Base-by-base conservation (phyloP, 345 rosid genomes). In the Citrus inodora region DNA sequence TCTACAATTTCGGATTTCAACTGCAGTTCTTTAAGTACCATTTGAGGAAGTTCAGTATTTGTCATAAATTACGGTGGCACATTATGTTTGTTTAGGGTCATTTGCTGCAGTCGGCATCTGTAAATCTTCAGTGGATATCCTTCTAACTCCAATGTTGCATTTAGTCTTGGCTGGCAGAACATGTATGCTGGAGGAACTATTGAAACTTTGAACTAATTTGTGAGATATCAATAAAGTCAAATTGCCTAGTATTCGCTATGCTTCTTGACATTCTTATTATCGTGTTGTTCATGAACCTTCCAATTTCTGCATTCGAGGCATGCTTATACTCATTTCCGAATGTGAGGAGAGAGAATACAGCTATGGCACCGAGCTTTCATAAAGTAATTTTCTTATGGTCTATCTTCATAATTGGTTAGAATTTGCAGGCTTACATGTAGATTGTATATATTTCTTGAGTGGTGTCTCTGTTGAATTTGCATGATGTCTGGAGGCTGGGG, bases 31-130 rank as follows among this genome's bases (percentile, higher is more conserved):
- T 22, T 79, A 37, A 67, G 74, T 78, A 42, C 65, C 68, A 72
- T 67, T 76, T 75, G 75, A 68, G 75, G 67, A 78, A 80, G 82
- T 78, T 79, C 42, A 78, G 66, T 82, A 64, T 51, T 80, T 78
- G 48, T 73, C 75, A 76, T 67, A 78, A 75, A 35, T 66, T 67
- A 21, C 76, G 76, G 77, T 63, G 78, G 77, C 56, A 71, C 73
- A 70, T 37, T 67, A 51, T 53, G 35, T 40, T 21, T 60, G 35
- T 42, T 28, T 58, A 71, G 77, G 81, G 72, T 78, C 75, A 33
- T 38, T 76, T 64, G 19, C 73, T 78, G 74, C 66, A 53, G 67
- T 42, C 71, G 17, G 32, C 33, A 66, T 71, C 58, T 30, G 71
- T 71, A 75, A 13, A 55, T 66, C 75, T 71, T 63, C 33, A 19